Percentiles rank a stretch among this genome's conserved stretches.
Evolutionary conservation across 345 rosid species (phyloP).

Genomic region (Euphorbia peplus): DNA sequence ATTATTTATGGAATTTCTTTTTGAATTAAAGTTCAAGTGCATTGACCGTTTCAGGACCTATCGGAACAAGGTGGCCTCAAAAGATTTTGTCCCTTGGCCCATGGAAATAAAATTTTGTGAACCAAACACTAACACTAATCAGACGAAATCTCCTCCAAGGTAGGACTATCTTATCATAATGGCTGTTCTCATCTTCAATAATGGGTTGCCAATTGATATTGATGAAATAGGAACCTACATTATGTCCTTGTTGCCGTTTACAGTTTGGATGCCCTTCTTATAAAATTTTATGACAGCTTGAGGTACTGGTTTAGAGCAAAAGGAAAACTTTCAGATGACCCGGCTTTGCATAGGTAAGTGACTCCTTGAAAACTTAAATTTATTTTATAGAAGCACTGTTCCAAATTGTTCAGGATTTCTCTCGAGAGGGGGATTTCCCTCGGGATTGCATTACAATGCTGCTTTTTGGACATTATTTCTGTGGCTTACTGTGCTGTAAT

Average conservation of each 20-base stretch:
- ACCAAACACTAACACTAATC: conserved; percentile 62
- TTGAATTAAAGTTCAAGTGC: conserved; percentile 4
- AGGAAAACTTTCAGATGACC: conserved; percentile 94
- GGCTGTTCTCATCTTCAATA: conserved; percentile 12
- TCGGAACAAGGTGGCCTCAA: conserved; percentile 72
- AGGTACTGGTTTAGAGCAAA: conserved; percentile 92
- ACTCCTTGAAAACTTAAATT: not conserved
- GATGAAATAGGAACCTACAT: not conserved
- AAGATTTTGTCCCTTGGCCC: conserved; percentile 79
- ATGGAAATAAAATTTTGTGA: conserved; percentile 93
- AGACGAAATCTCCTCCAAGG: conserved; percentile 88
- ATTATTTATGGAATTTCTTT: not conserved
- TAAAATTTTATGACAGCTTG: conserved; percentile 44
- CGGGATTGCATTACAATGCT: not conserved
- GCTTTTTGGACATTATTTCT: not conserved
- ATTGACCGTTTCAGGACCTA: conserved; percentile 65
- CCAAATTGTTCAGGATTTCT: not conserved
- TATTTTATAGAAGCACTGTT: not conserved
- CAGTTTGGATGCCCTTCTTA: conserved; percentile 1
- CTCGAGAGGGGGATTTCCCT: not conserved
- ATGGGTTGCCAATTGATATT: not conserved
- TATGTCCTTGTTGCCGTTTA: not conserved
- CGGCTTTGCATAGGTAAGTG: conserved; percentile 83
- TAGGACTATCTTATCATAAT: conserved; percentile 23
- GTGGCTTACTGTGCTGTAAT: not conserved